Base-by-base conservation (phyloP, 106 monocot species). In the Allium cepa region DNA sequence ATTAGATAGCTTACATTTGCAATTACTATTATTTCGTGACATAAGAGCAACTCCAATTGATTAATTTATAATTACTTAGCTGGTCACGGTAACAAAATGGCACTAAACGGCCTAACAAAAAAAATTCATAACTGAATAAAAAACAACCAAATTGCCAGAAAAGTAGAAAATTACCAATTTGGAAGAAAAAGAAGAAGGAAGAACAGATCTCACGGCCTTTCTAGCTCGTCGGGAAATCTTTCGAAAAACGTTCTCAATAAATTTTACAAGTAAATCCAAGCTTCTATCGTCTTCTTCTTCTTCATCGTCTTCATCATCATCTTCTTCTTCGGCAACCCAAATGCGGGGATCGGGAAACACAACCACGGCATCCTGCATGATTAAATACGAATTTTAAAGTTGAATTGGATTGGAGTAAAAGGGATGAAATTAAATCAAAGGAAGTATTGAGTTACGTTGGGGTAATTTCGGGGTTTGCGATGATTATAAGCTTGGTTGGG, bases 251-350 rank as follows among this genome's bases (percentile, higher is more conserved):
- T 83, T 90, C 53, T 84, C 70, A 4, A 93, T 65, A 48, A 99
- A 90, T 27, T 76, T 68, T 28, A 66, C 93, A 8, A 99, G 67
- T 36, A 99, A 77, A 76, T 99, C 99, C 79, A 93, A 79, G 74
- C 99, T 99, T 69, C 85, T 69, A 50, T 93, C 93, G 0, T 92
- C 86, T 12, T 87, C 80, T 7, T 93, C 91, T 36, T 86, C 96
- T 1, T 82, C 97, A 0, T 79, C 83, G 6, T 83, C 82, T 1
- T 87, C 89, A 1, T 84, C 88, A 2, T 77, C 84, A 2, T 73
- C 78, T 8, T 85, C 87, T 1, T 67, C 67, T 0, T 77, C 77
- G 55, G 82, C 71, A 36, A 84, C 69, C 89, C 89, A 85, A 10
- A 76, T 48, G 10, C 92, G 85, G 8, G 80, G 72, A 58, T 89